Base-by-base conservation (phyloP, 75 land plant species). In the Picea sitchensis region DNA sequence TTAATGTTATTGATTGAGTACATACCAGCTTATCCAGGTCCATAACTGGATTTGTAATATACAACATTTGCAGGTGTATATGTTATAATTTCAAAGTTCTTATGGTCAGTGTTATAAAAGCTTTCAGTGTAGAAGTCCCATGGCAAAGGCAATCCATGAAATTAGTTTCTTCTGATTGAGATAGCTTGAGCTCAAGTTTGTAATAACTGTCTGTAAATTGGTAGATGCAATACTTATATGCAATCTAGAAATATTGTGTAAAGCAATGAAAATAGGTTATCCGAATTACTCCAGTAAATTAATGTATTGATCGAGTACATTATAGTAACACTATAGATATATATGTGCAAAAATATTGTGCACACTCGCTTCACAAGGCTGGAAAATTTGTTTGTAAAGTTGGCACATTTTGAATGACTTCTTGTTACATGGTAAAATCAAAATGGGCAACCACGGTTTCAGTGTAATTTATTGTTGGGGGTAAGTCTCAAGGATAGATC, bases 1-100 rank as follows among this genome's bases (percentile, higher is more conserved):
- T 13, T 71, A 9, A 38, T 20, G 74, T 47, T n/a, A 18, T 95
- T 11, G 56, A n/a, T n/a, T 41, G 17, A 5, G n/a, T 36, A 5
- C 26, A 34, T 17, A 51, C 99, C 96, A 58, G 75, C 54, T 47
- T 96, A 96, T 83, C 99, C 99, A 56, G 99, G 98, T 58, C 99
- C 97, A 59, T 72, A 36, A 6, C 47, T 84, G 18, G 93, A 91
- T 85, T 83, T 86, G n/a, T 91, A 74, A 80, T 56, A 41, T n/a
- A 6, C 51, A 44, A 71, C 54, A 44, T 44, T n/a, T 41, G 9
- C 54, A 44, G 14, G 47, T 71, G 44, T 41, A 44, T 71, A 47
- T 71, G 41, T 9, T 44, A 38, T 32, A n/a, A 41, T 44, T 41
- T 17, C 26, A 8, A 41, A 9, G 14, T n/a, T 44, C 26, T 44